phyloP scores from a whole-genome alignment of 257 asterid genomes.

The Primulina huaijiensis region DNA sequence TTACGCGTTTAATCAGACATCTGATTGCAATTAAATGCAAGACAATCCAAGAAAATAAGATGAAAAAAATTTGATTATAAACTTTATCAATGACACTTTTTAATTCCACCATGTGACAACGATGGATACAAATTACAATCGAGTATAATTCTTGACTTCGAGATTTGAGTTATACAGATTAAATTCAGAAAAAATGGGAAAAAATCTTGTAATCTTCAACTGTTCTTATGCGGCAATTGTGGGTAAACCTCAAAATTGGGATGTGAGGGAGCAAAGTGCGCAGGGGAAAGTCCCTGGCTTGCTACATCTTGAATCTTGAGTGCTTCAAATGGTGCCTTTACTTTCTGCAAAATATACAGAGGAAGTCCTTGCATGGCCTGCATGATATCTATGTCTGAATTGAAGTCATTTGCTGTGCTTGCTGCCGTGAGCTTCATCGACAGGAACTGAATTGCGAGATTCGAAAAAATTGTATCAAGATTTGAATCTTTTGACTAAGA shows the following conservation, averaged over 20 bases:
- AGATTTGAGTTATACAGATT: constrained; percentile 27
- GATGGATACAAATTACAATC: neutral
- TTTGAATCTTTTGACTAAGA: neutral
- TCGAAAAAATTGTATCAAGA: constrained; percentile 6
- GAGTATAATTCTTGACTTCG: constrained; percentile 19
- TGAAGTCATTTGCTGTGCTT: constrained; percentile 59
- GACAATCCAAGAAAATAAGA: neutral
- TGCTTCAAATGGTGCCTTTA: constrained; percentile 53
- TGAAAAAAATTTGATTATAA: too few relatives aligned
- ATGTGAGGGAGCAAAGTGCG: constrained; percentile 37
- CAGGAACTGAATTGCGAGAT: constrained; percentile 47
- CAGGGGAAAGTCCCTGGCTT: constrained; percentile 40
- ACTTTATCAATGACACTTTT: neutral
- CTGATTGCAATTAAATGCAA: neutral
- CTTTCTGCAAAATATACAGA: constrained; percentile 41
- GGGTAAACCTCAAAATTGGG: constrained; percentile 43
- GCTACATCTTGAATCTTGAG: constrained; percentile 40
- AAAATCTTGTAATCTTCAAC: constrained; percentile 30
- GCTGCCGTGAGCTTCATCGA: constrained; percentile 91
- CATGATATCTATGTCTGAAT: constrained; percentile 44
- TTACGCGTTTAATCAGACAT: neutral
- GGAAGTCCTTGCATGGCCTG: constrained; percentile 49
- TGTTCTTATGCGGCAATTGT: constrained; percentile 38
- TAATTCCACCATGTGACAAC: neutral
- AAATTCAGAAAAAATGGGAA: neutral